Evolutionary conservation across 208 protist genomes (phyloP), one percentile per base, ranked within the genome.

Genomic region (Trypanosoma rangeli): DNA sequence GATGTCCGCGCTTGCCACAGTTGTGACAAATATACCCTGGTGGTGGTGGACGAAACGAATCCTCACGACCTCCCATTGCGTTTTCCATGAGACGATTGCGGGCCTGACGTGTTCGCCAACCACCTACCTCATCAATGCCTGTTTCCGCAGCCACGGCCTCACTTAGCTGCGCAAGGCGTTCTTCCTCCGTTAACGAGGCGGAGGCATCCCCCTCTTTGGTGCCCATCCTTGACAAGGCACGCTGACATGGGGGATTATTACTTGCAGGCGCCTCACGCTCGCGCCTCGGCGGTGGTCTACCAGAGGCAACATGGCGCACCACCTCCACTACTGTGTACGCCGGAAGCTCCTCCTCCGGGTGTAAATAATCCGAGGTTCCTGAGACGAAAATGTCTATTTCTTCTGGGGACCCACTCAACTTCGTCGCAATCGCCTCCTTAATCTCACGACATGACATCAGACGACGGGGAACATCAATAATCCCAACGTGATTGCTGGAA

Each of bases 1-100:
- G 66, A 62, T 96, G 91, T 3, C 91, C 91, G 28, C 74, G 74
- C 52, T 94, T 94, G 37, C 91, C 91, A 57, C 91, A 96, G 79
- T 93, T 94, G 77, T 96, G 87, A 70, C 91, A 96, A 44, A 96
- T 88, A 74, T 96, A 96, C 10, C 73, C 79, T 55, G 74, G 77
- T 26, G 86, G 87, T 9, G 91, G 91, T 0, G 86, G 84, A 3
- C 77, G 79, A 64, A 94, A 93, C 59, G 67, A 81, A 12, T 87
- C 83, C 15, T 81, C 74, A 18, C 74, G 57, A 42, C 64, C 67
- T 4, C 74, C 53, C 5, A 62, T 76, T 16, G 48, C 31, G 48
- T 50, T 57, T 53, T 63, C 68, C 24, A 68, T 64, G 24, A 42
- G 26, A 7, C 74, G 55, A 26, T 22, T 46, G 28, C 64, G 76